Conservation (phyloP, 2,329 filamentous ascomycete species). For the Orbilia ellipsospora region DNA sequence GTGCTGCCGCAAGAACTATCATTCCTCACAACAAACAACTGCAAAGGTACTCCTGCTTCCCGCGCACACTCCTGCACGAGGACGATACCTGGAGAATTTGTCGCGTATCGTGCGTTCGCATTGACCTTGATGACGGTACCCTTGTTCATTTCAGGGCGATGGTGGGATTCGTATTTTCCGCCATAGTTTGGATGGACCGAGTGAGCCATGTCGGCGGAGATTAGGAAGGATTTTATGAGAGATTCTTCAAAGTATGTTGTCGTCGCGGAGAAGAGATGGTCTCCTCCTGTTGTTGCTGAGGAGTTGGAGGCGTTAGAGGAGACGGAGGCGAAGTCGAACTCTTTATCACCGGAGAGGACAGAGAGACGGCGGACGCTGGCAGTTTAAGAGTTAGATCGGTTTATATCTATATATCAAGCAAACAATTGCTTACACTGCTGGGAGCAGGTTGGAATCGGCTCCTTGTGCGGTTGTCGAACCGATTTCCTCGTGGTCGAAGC, state of each 20-base stretch:
- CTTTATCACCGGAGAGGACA: slow-evolving; percentile 75
- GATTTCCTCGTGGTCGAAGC: slow-evolving; percentile 98
- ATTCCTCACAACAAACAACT: slow-evolving; percentile 96
- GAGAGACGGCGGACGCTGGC: slow-evolving; percentile 78
- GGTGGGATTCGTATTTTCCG: slow-evolving; percentile 88
- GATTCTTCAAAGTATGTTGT: slow-evolving; percentile 93
- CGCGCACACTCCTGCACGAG: slow-evolving; percentile 86
- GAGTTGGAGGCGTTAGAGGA: slow-evolving; percentile 68
- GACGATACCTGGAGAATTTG: slow-evolving; percentile 94
- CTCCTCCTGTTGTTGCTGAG: slow-evolving; percentile 59
- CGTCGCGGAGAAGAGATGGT: slow-evolving; percentile 61
- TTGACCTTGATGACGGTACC: slow-evolving; percentile 98
- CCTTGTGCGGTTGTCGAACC: slow-evolving; percentile 92
- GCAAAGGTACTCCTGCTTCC: slow-evolving; percentile 80
- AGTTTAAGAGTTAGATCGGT: background rate
- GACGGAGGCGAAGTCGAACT: slow-evolving; percentile 71
- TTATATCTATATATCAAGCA: too few species aligned
- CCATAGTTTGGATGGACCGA: slow-evolving; percentile 95
- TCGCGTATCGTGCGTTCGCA: slow-evolving; percentile 95
- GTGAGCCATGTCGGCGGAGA: slow-evolving; percentile 98
- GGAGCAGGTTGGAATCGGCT: slow-evolving; percentile 90
- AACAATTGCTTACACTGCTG: slow-evolving; percentile 70
- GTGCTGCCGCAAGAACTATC: slow-evolving; percentile 95
- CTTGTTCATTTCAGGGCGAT: slow-evolving; percentile 94
- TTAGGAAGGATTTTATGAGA: slow-evolving; percentile 86